Evolutionary conservation across 108 stramenopile genomes (phyloP).

Genomic region (Mediolabrus comicus): DNA sequence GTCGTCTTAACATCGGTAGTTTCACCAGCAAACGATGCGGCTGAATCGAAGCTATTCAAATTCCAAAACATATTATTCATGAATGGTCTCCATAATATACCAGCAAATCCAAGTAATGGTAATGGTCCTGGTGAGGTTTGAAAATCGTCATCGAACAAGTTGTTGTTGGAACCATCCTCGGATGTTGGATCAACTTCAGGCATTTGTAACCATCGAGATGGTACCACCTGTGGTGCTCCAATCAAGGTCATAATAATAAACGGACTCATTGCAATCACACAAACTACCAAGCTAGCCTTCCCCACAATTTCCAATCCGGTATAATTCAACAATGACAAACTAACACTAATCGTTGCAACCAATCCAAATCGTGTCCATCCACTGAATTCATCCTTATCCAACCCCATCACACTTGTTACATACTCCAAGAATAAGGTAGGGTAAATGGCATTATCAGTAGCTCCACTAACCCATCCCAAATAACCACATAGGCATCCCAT

Average conservation of each 20-base stretch:
- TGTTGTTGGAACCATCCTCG: conserved; percentile 11
- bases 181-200: conserved; percentile 60
- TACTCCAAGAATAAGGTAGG: conserved; percentile 45
- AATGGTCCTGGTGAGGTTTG: conserved; percentile 39
- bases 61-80: conserved; percentile 98
- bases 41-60: conserved; percentile 89
- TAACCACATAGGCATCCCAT: conserved; percentile 88
- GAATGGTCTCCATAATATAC: conserved; percentile 86
- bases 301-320: conserved; percentile 88
- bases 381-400: conserved; percentile 18
- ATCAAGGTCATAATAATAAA: conserved; percentile 81
- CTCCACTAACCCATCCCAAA: conserved; percentile 87
- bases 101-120: conserved; percentile 50
- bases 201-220: conserved; percentile 75
- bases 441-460: conserved; percentile 67
- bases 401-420: conserved; percentile 7
- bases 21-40: conserved; percentile 86
- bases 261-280: conserved; percentile 86
- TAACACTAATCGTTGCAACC: conserved; percentile 53
- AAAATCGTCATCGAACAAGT: conserved; percentile 51
- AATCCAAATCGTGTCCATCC: conserved; percentile 44
- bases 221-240: conserved; percentile 71
- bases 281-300: conserved; percentile 75
- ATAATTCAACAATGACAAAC: conserved; percentile 82
- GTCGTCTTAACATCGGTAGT: conserved; percentile 70